Evolutionary conservation across 805 yeast species (phyloP), one percentile per base, ranked within the genome.

Genomic region (Blastobotrys muscicola): DNA sequence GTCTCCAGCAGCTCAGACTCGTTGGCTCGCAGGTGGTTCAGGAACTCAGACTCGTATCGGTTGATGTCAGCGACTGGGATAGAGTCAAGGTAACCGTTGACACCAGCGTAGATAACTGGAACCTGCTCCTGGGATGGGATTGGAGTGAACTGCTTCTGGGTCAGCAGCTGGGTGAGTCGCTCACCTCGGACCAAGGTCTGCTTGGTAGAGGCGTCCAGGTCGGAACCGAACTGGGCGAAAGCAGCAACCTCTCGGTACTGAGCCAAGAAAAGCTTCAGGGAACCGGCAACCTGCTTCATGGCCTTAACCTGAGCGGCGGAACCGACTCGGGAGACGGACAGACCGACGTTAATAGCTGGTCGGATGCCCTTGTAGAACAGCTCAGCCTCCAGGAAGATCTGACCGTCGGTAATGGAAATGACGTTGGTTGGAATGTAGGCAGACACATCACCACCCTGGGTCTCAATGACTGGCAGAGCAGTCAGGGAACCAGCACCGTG

Each of bases 181-280:
- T 92, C 98, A 87, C 99, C 99, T 84, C 99, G 89, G 64, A 77
- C 75, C 71, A 92, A 82, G 66, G 98, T 92, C 78, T 87, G 97
- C 79, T 90, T 92, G 73, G 99, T 92, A 50, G 97, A 87, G 61
- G 99, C 97, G 74, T 92, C 99, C 71, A 92, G 81, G 75, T 92
- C 99, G 60, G 99, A 92, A 82, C 99, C 99, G 80, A 92, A 92
- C 80, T 92, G 99, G 64, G 99, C 98, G 73, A 92, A 92, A 65
- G 99, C 98, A 69, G 98, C 98, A 64, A 92, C 98, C 82, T 92
- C 99, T 86, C 99, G 89, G 85, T 92, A 92, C 80, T 92, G 99
- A 64, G 99, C 99, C 80, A 92, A 85, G 96, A 87, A 92, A 72
- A 92, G 85, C 75, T 92, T 92, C 76, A 92, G 84, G 60, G 98